Percentiles rank a stretch among this genome's conserved stretches.
These are phyloP conservation scores for Backusella circina DNA, from an alignment of 192 early-diverging fungal genomes.

Conservation along the genomic window DNA sequence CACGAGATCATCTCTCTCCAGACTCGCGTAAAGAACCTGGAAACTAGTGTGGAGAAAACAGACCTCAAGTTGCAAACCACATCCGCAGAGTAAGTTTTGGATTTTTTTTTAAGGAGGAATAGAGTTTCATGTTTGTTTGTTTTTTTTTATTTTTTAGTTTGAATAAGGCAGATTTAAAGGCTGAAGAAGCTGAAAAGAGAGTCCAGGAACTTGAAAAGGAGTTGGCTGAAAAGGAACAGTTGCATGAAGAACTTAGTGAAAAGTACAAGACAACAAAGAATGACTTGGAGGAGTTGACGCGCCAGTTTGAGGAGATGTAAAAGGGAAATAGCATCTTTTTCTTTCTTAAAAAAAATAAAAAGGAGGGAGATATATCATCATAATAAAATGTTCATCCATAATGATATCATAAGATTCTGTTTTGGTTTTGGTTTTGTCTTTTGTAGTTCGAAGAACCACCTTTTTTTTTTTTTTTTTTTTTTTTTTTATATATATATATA, in stretches of 20 bases:
- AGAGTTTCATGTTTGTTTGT: background rate
- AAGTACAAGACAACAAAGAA: constrained; percentile 68
- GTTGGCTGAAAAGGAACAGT: constrained; percentile 64
- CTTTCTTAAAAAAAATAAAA: background rate
- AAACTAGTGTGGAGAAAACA: constrained; percentile 34
- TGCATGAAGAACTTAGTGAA: constrained; percentile 66
- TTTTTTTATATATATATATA: too few species aligned
- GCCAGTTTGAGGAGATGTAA: constrained; percentile 79
- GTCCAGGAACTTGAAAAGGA: constrained; percentile 79
- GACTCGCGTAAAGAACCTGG: constrained; percentile 51
- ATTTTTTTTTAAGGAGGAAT: background rate
- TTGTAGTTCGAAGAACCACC: too few species aligned
- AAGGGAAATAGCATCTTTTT: background rate
- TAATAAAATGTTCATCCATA: too few species aligned
- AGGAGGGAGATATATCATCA: background rate
- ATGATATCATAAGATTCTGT: background rate
- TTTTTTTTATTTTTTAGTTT: constrained; percentile 16
- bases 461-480: too few species aligned
- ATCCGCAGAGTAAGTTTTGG: constrained; percentile 68
- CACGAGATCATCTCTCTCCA: constrained; percentile 69
- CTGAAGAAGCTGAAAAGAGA: constrained; percentile 85
- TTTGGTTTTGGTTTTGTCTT: too few species aligned
- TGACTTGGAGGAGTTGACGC: constrained; percentile 78
- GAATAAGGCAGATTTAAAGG: constrained; percentile 67
- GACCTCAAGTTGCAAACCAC: constrained; percentile 48